phyloP scores from a whole-genome alignment of 768 basidiomycete genomes.

The Clitopilus passeckerianus region DNA sequence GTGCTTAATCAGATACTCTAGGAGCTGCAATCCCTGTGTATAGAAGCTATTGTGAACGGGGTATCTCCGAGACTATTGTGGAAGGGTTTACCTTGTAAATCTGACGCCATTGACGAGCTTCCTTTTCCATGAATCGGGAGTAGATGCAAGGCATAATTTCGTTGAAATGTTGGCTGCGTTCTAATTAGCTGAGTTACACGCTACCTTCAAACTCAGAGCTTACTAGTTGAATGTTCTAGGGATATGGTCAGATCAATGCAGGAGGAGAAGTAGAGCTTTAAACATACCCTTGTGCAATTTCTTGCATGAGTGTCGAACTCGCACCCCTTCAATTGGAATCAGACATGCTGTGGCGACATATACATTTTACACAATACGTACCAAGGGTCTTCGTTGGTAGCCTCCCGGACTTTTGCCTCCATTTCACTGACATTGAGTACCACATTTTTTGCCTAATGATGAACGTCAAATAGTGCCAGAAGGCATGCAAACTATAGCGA shows the following conservation, averaged over 20 bases:
- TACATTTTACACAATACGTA: constrained; percentile 30
- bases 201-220: constrained; percentile 20
- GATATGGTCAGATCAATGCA: background rate
- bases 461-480: constrained; percentile 1
- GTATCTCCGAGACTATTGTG: background rate
- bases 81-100: constrained; percentile 83
- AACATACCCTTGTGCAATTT: constrained; percentile 89
- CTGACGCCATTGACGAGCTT: constrained; percentile 96
- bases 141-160: constrained; percentile 99
- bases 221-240: constrained; percentile 97
- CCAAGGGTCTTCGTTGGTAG: constrained; percentile 98
- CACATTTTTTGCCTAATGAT: constrained; percentile 82
- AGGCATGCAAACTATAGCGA: background rate
- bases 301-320: constrained; percentile 96
- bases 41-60: background rate
- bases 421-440: constrained; percentile 96
- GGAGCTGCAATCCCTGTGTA: constrained; percentile 77
- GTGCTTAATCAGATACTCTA: constrained; percentile 95
- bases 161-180: constrained; percentile 90
- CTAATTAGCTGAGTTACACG: constrained; percentile 1
- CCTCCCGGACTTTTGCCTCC: constrained; percentile 95
- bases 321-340: constrained; percentile 67
- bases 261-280: background rate
- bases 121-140: constrained; percentile 94
- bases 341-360: constrained; percentile 1